These are phyloP conservation scores for Brassica cretica DNA, from an alignment of 345 rosid species.

Conservation along the genomic window DNA sequence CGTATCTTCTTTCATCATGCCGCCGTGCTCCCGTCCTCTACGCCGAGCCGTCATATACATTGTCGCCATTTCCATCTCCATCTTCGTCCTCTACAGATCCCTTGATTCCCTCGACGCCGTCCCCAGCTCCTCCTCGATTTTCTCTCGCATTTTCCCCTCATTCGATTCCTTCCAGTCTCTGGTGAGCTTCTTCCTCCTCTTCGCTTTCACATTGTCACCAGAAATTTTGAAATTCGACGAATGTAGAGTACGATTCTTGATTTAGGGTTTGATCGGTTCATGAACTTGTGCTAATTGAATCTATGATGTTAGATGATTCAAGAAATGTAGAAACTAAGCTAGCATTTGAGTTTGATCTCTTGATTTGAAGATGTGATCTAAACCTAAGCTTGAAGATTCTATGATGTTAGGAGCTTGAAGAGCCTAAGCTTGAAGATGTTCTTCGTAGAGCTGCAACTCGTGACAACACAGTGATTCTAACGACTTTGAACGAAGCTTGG, in stretches of 20 bases:
- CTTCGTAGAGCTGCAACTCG: conserved; percentile 59
- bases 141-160: conserved; percentile 28
- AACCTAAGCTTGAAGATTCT: too few species aligned
- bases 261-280: neutral
- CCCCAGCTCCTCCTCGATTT: conserved; percentile 24
- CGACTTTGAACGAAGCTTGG: conserved; percentile 90
- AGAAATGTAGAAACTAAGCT: neutral
- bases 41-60: conserved; percentile 36
- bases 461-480: conserved; percentile 66
- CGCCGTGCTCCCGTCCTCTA: conserved; percentile 20
- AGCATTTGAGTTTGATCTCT: neutral
- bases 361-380: neutral
- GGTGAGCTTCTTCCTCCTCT: neutral
- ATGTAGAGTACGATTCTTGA: neutral
- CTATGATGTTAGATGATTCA: too few species aligned
- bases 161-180: conserved; percentile 8
- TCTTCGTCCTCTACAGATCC: conserved; percentile 41
- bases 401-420: conserved; percentile 20
- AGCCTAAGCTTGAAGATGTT: conserved; percentile 57
- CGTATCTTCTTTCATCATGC: conserved; percentile 2
- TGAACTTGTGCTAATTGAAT: neutral
- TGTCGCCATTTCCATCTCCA: conserved; percentile 27
- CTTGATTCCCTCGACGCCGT: conserved; percentile 36
- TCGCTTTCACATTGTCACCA: neutral
- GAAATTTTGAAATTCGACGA: neutral